A percentile compares a stretch with the other conserved stretches of the same genome.
phyloP scores from a whole-genome alignment of 1,284 basidiomycete species.

The Fomitopsis betulina region DNA sequence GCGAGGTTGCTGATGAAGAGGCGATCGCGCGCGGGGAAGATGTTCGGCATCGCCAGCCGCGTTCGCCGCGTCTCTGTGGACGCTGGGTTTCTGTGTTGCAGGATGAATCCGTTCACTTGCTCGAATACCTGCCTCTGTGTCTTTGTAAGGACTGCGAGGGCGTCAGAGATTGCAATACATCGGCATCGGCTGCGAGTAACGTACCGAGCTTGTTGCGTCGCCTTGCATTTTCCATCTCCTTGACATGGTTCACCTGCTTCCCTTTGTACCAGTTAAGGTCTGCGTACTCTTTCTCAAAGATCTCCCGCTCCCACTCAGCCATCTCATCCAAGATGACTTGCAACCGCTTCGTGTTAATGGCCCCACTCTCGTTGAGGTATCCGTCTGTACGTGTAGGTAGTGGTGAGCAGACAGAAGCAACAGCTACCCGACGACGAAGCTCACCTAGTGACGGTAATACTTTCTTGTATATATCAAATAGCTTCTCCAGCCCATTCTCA shows the following conservation, averaged over 20 bases:
- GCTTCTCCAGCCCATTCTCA: constrained; percentile 88
- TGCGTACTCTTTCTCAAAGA: constrained; percentile 88
- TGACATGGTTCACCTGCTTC: constrained; percentile 73
- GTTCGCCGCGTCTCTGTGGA: constrained; percentile 32
- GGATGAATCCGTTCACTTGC: constrained; percentile 71
- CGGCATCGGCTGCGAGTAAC: constrained; percentile 13
- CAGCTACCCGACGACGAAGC: constrained; percentile 18
- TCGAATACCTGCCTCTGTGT: constrained; percentile 76
- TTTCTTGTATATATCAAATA: constrained; percentile 95
- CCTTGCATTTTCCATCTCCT: constrained; percentile 49
- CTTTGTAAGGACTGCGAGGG: constrained; percentile 56
- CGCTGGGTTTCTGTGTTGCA: constrained; percentile 42
- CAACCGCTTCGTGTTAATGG: constrained; percentile 76
- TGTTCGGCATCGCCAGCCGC: constrained; percentile 67
- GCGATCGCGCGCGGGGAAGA: constrained; percentile 73
- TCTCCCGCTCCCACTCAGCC: constrained; percentile 80
- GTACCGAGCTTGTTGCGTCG: constrained; percentile 50
- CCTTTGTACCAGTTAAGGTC: constrained; percentile 90
- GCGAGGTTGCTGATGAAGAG: constrained; percentile 74
- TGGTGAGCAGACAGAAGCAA: not conserved
- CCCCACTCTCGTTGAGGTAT: constrained; percentile 90
- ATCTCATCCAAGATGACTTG: constrained; percentile 90
- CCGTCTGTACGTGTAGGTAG: constrained; percentile 68
- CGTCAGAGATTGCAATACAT: not conserved
- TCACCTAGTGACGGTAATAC: constrained; percentile 78